Conservation (phyloP, 495 filamentous ascomycete species). For the Aspergillus biplanus region DNA sequence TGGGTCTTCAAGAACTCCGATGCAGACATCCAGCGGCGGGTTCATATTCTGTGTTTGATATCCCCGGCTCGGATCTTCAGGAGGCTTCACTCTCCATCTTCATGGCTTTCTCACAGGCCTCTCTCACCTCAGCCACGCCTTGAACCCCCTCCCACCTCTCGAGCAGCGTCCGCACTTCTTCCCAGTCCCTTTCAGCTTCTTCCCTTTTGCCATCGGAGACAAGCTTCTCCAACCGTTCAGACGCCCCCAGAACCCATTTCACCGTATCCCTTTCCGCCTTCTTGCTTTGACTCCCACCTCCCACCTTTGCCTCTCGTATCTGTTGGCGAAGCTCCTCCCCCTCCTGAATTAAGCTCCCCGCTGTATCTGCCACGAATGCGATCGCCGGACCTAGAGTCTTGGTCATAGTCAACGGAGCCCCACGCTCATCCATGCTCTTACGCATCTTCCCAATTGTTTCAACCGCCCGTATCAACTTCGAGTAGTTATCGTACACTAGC, state of each 20-base stretch:
- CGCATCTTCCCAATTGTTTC: conserved; percentile 83
- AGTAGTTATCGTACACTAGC: conserved; percentile 97
- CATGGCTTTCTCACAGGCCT: conserved; percentile 62
- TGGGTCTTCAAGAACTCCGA: background rate
- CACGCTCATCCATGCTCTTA: conserved; percentile 53
- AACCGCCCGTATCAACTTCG: conserved; percentile 90
- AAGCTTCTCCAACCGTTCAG: conserved; percentile 52
- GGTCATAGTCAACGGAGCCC: conserved; percentile 52
- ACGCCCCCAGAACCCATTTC: conserved; percentile 68
- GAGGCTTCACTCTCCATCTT: conserved; percentile 32
- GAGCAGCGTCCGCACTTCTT: conserved; percentile 49
- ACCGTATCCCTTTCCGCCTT: conserved; percentile 68
- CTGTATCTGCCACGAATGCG: conserved; percentile 78
- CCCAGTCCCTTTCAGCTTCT: conserved; percentile 64
- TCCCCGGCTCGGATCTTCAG: conserved; percentile 22
- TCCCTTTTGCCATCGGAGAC: conserved; percentile 52
- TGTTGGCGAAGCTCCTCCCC: conserved; percentile 41
- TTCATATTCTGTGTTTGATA: background rate
- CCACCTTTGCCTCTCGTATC: conserved; percentile 40
- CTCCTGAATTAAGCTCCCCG: conserved; percentile 65
- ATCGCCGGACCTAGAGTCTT: conserved; percentile 76
- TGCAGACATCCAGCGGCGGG: background rate
- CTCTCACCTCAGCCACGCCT: conserved; percentile 61
- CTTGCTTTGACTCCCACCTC: conserved; percentile 40
- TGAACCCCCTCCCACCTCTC: conserved; percentile 62